phyloP scores from a whole-genome alignment of 1,284 basidiomycete genomes.

The Boletellus sp. region DNA sequence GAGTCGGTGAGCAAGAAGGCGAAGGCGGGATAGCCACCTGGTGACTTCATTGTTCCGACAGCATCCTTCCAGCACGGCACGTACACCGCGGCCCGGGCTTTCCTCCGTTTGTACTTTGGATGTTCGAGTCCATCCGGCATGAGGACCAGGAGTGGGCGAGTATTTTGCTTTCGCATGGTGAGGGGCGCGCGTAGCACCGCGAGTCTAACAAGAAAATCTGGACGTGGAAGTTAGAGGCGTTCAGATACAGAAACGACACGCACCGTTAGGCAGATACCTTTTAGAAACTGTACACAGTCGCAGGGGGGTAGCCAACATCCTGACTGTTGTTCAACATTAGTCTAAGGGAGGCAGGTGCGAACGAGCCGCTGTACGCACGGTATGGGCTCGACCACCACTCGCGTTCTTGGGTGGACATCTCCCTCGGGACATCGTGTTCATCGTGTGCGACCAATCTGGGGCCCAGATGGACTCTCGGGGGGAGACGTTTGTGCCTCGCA shows the following conservation, averaged over 20 bases:
- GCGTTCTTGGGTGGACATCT: conserved; percentile 61
- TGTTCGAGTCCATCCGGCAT: conserved; percentile 71
- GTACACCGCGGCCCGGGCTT: conserved; percentile 46
- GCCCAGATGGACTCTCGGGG: conserved; percentile 41
- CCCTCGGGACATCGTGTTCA: conserved; percentile 41
- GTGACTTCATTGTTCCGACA: conserved; percentile 38
- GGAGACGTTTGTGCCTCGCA: conserved; percentile 53
- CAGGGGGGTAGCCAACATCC: conserved; percentile 65
- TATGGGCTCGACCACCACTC: conserved; percentile 72
- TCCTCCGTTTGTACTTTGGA: conserved; percentile 49
- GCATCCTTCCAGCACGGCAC: conserved; percentile 54
- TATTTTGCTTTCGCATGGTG: conserved; percentile 6
- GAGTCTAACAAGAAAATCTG: conserved; percentile 69
- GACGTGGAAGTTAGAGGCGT: conserved; percentile 2
- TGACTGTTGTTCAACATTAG: conserved; percentile 42
- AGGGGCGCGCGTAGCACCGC: conserved; percentile 46
- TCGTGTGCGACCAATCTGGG: conserved; percentile 16
- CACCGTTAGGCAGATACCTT: conserved; percentile 57
- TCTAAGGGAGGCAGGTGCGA: not conserved
- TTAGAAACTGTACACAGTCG: conserved; percentile 52
- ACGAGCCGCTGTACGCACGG: conserved; percentile 42
- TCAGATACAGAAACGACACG: conserved; percentile 14
- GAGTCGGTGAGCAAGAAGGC: conserved; percentile 2
- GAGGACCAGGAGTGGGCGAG: conserved; percentile 28
- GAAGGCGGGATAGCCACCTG: conserved; percentile 19